Conservation (phyloP, 2,329 filamentous ascomycete genomes). For the Aureobasidium pullulans region DNA sequence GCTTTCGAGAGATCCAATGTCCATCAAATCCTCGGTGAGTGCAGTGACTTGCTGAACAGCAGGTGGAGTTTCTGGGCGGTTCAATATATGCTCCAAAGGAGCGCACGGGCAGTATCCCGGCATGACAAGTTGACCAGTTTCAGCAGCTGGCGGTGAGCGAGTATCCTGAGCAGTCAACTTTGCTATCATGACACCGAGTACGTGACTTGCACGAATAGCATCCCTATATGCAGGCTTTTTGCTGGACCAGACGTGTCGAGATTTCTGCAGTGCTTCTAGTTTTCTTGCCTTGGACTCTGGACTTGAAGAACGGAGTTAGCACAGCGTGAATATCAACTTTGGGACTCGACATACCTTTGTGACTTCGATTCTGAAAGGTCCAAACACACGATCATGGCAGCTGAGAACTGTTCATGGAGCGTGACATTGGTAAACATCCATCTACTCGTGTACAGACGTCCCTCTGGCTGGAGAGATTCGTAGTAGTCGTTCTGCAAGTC, state of each 20-base stretch:
- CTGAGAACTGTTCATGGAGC: conserved; percentile 35
- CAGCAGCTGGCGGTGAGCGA: background rate
- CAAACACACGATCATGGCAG: conserved; percentile 35
- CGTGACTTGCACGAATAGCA: background rate
- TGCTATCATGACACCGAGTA: conserved; percentile 5
- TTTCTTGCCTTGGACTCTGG: background rate
- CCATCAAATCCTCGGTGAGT: background rate
- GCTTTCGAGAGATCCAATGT: background rate
- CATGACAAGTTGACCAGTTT: background rate
- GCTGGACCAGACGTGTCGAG: background rate
- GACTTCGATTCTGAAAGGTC: conserved; percentile 22
- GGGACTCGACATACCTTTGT: background rate
- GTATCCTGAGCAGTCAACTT: background rate
- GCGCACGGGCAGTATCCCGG: background rate
- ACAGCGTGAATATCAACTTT: background rate
- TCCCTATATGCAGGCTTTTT: background rate
- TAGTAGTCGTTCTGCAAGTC: conserved; percentile 38
- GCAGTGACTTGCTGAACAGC: background rate
- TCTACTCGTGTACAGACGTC: conserved; percentile 29
- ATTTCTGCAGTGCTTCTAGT: background rate
- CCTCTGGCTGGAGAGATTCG: conserved; percentile 34
- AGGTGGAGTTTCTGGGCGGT: background rate
- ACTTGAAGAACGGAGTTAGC: background rate
- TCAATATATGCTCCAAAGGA: background rate
- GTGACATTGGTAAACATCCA: conserved; percentile 33